A percentile compares a stretch with the other conserved stretches of the same genome.
Conservation (phyloP, 1,284 basidiomycete species). For the Fomes fomentarius region DNA sequence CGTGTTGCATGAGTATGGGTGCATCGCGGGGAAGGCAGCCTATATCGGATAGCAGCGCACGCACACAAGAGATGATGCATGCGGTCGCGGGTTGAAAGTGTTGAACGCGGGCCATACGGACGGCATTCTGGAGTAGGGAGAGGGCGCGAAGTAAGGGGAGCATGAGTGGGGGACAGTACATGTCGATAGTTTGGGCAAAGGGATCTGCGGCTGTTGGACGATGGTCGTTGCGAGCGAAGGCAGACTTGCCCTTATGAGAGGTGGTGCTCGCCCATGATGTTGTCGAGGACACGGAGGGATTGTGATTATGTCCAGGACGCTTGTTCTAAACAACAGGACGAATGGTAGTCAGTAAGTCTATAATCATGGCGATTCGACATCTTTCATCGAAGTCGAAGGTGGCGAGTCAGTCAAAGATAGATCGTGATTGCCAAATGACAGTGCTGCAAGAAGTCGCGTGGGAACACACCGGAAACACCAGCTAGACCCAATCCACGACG, state of each 20-base stretch:
- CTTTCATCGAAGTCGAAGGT: too few species aligned
- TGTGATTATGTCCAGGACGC: constrained; percentile 44
- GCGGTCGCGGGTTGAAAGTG: constrained; percentile 87
- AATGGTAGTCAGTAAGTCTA: constrained; percentile 9
- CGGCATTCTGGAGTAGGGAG: constrained; percentile 84
- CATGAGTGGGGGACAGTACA: constrained; percentile 75
- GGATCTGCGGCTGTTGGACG: constrained; percentile 49
- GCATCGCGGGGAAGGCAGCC: constrained; percentile 89
- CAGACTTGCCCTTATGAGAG: constrained; percentile 34
- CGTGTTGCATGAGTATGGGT: constrained; percentile 66
- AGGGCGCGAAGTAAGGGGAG: constrained; percentile 83
- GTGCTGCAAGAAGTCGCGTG: neutral
- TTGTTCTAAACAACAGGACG: constrained; percentile 16
- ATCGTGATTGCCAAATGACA: neutral
- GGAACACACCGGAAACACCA: neutral
- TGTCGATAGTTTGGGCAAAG: constrained; percentile 50
- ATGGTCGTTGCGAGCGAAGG: constrained; percentile 42
- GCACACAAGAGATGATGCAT: constrained; percentile 93
- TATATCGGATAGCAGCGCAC: constrained; percentile 84
- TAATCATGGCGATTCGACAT: too few species aligned
- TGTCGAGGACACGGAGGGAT: constrained; percentile 52
- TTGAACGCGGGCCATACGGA: constrained; percentile 71
- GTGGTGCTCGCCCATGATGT: constrained; percentile 56
- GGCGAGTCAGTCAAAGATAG: neutral
- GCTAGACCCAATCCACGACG: neutral